A percentile compares a stretch with the other conserved stretches of the same genome.
phyloP scores from a whole-genome alignment of 2,329 filamentous ascomycete species.

The Ophioceras dolichostomum region DNA sequence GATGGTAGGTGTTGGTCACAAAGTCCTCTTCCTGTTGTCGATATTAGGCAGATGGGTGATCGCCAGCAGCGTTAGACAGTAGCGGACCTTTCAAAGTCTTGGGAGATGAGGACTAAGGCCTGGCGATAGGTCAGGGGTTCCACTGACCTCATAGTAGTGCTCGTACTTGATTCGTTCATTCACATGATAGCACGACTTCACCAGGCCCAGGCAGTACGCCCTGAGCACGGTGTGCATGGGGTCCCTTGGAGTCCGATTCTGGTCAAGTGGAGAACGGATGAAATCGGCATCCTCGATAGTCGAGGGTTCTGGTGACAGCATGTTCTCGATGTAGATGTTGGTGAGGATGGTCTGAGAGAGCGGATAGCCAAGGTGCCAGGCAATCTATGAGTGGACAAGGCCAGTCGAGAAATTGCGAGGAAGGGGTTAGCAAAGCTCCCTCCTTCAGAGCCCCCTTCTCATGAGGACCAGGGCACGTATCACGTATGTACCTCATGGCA shows the following conservation, averaged over 20 bases:
- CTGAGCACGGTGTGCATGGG: constrained; percentile 55
- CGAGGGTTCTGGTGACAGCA: constrained; percentile 59
- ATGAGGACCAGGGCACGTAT: not conserved
- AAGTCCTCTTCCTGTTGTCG: constrained; percentile 77
- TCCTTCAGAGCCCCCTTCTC: not conserved
- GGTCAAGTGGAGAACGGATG: constrained; percentile 20
- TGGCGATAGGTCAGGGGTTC: too few species aligned
- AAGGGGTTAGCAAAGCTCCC: too few species aligned
- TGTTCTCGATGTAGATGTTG: constrained; percentile 75
- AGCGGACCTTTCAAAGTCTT: too few species aligned
- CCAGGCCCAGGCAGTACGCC: constrained; percentile 73
- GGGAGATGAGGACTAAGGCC: too few species aligned
- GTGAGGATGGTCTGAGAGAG: constrained; percentile 92
- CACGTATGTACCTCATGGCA: constrained; percentile 67
- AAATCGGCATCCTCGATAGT: constrained; percentile 56
- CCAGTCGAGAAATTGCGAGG: not conserved
- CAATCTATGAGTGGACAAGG: constrained; percentile 57
- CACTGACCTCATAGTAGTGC: constrained; percentile 73
- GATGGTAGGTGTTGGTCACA: constrained; percentile 80
- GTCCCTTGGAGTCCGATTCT: constrained; percentile 18
- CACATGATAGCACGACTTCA: constrained; percentile 74
- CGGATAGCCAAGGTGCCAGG: constrained; percentile 94
- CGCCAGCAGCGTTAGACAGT: too few species aligned
- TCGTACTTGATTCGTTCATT: constrained; percentile 68
- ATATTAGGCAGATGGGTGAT: constrained; percentile 1